phyloP scores from a whole-genome alignment of 495 filamentous ascomycete genomes.

The Penicillium cataractarum region DNA sequence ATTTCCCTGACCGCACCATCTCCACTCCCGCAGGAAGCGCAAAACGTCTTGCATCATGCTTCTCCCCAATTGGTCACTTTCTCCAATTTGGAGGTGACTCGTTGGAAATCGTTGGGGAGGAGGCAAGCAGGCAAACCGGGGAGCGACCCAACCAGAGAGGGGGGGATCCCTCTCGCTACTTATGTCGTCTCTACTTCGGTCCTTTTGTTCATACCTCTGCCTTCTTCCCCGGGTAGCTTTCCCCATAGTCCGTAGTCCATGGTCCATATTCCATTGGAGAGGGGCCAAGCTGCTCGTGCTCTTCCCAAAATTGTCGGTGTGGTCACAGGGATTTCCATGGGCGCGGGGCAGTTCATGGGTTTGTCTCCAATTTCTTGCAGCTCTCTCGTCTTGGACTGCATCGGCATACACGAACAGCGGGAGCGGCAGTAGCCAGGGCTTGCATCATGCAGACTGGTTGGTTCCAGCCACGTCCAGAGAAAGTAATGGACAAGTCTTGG shows the following conservation, averaged over 20 bases:
- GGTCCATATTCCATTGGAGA: neutral
- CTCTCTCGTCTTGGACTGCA: neutral
- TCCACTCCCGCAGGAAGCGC: slow-evolving; percentile 18
- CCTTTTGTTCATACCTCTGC: neutral
- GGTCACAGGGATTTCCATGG: slow-evolving; percentile 12
- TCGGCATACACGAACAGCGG: slow-evolving; percentile 5
- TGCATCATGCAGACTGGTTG: slow-evolving; percentile 6
- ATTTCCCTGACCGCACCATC: slow-evolving; percentile 13
- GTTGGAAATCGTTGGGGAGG: neutral
- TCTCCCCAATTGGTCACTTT: neutral
- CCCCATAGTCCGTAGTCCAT: neutral
- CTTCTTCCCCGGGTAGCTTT: neutral
- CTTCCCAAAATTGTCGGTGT: slow-evolving; percentile 16
- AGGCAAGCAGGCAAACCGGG: neutral
- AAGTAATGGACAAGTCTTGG: neutral
- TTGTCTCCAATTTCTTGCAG: neutral
- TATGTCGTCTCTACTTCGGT: neutral
- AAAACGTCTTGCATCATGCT: slow-evolving; percentile 17
- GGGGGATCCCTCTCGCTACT: neutral
- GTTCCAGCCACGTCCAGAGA: neutral
- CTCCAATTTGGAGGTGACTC: neutral
- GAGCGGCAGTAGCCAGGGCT: slow-evolving; percentile 2
- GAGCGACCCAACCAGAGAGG: neutral
- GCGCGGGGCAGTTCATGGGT: neutral
- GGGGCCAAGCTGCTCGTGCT: neutral